Percentiles rank a stretch among this genome's conserved stretches.
Conservation (phyloP, 129 eudicot genomes). For the Lactuca saligna region DNA sequence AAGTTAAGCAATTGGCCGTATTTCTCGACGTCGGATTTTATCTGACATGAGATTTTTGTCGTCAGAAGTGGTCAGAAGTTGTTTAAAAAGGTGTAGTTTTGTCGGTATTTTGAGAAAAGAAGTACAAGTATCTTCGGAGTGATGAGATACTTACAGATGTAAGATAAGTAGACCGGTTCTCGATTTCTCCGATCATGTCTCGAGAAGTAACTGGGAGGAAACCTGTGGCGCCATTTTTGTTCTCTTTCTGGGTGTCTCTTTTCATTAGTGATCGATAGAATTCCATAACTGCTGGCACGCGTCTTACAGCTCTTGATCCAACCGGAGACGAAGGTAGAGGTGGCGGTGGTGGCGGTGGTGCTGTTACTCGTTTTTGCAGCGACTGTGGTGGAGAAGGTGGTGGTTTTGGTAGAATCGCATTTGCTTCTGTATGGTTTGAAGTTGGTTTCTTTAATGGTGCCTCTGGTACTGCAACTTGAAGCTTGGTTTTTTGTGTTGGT, state of each 20-base stretch:
- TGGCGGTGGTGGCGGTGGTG: slow-evolving; percentile 82
- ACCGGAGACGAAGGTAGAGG: slow-evolving; percentile 51
- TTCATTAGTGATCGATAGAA: slow-evolving; percentile 77
- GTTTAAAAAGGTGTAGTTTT: not conserved
- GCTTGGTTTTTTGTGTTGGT: slow-evolving; percentile 34
- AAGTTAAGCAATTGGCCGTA: slow-evolving; percentile 57
- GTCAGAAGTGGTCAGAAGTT: not conserved
- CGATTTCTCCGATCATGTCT: slow-evolving; percentile 94
- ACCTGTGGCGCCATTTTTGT: slow-evolving; percentile 37
- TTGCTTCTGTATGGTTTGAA: slow-evolving; percentile 24
- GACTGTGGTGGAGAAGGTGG: slow-evolving; percentile 36
- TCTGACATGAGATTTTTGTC: slow-evolving; percentile 38
- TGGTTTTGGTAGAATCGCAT: slow-evolving; percentile 33
- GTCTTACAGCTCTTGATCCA: slow-evolving; percentile 58
- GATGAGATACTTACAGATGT: slow-evolving; percentile 54
- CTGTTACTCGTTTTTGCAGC: slow-evolving; percentile 23
- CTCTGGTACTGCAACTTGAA: slow-evolving; percentile 31
- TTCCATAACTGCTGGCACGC: slow-evolving; percentile 86
- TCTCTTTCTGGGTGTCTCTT: slow-evolving; percentile 50
- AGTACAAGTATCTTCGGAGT: not conserved
- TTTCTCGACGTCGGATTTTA: slow-evolving; percentile 84
- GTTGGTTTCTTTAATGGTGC: slow-evolving; percentile 22
- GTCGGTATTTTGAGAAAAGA: not conserved
- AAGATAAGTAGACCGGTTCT: slow-evolving; percentile 85
- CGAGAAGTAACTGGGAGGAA: slow-evolving; percentile 30